Evolutionary conservation across 2,329 filamentous ascomycete genomes (phyloP).

Genomic region (Epichloe coenophiala): DNA sequence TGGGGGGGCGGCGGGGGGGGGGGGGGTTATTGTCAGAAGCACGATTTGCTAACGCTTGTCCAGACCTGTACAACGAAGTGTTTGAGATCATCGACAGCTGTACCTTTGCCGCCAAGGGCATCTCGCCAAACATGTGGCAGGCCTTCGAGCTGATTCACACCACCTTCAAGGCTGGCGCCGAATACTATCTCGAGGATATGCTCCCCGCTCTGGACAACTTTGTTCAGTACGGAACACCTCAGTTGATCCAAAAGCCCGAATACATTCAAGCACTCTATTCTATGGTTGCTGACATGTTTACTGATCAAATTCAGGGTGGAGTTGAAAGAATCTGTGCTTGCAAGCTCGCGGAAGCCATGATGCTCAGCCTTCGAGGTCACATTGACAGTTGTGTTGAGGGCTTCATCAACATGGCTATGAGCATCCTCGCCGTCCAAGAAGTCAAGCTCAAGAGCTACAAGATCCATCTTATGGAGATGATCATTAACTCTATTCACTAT

Average conservation of each 20-base stretch:
- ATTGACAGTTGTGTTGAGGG: constrained; percentile 80
- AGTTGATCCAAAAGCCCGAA: constrained; percentile 67
- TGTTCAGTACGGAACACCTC: constrained; percentile 77
- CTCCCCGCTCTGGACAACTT: constrained; percentile 96
- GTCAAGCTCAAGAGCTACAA: constrained; percentile 85
- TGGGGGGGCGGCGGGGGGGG: no score
- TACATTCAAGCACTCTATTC: constrained; percentile 82
- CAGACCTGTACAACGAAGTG: constrained; percentile 90
- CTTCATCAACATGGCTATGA: constrained; percentile 85
- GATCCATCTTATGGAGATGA: constrained; percentile 96
- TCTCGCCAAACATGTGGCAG: constrained; percentile 96
- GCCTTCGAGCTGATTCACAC: constrained; percentile 94
- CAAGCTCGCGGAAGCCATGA: constrained; percentile 92
- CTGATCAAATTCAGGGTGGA: constrained; percentile 79
- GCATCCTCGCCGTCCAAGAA: constrained; percentile 59
- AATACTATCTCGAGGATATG: constrained; percentile 98
- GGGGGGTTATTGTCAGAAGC: background rate
- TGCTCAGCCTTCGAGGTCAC: constrained; percentile 82
- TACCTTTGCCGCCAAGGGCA: constrained; percentile 92
- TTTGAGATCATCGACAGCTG: constrained; percentile 99
- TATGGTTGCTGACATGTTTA: constrained; percentile 93
- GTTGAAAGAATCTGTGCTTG: constrained; percentile 94
- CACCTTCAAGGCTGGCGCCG: constrained; percentile 92
- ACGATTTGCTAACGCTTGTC: background rate
- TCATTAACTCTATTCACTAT: constrained; percentile 97